Evolutionary conservation across 2,329 filamentous ascomycete species (phyloP).

Genomic region (Dactylellina leptospora): DNA sequence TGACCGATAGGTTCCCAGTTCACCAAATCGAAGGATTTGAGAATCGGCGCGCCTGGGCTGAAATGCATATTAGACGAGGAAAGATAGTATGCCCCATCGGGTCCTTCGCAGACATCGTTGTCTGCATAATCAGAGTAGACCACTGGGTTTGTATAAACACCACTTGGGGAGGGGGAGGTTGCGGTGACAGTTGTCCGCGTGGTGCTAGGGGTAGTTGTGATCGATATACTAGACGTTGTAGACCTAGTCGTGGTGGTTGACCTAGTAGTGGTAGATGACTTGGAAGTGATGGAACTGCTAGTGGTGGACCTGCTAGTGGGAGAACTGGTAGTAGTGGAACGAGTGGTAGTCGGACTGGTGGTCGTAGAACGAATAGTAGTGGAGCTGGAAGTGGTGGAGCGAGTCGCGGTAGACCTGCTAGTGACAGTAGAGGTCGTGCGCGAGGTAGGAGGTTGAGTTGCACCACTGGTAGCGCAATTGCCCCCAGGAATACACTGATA

Average conservation of each 20-base stretch:
- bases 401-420: too few species aligned
- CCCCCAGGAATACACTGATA: constrained; percentile 12
- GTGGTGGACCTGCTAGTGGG: constrained; percentile 1
- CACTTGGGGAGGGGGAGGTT: constrained; percentile 4
- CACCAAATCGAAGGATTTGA: constrained; percentile 67
- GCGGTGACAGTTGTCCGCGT: constrained; percentile 1
- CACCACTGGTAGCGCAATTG: background rate
- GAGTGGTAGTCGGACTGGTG: constrained; percentile 4
- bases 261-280: constrained; percentile 9
- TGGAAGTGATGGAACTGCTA: background rate
- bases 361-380: background rate
- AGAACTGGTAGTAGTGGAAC: background rate
- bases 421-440: constrained; percentile 3
- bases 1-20: constrained; percentile 62
- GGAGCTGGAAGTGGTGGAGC: background rate
- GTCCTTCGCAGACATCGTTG: constrained; percentile 65
- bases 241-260: background rate
- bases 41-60: constrained; percentile 67
- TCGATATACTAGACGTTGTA: too few species aligned
- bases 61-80: constrained; percentile 69
- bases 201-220: constrained; percentile 5
- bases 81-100: constrained; percentile 66
- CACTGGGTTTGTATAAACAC: constrained; percentile 62
- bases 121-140: constrained; percentile 68
- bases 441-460: background rate